These are phyloP conservation scores for Syncephalis plumigaleata DNA, from an alignment of 371 early-diverging fungal genomes.

Conservation along the genomic window DNA sequence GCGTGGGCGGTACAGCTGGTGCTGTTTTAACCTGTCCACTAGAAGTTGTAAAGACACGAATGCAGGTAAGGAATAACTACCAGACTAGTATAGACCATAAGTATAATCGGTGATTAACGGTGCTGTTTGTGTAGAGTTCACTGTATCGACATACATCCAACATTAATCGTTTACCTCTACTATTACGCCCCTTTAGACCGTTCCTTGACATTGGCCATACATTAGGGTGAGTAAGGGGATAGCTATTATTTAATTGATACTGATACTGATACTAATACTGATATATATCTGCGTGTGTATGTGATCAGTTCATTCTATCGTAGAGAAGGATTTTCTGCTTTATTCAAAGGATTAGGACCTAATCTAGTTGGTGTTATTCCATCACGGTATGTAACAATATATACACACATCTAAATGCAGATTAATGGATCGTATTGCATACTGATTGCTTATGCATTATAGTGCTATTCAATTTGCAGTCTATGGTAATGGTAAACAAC, in stretches of 20 bases:
- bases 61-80: conserved; percentile 32
- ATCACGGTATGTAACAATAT: conserved; percentile 31
- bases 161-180: background rate
- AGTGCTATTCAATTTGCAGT: conserved; percentile 83
- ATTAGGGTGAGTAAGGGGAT: conserved; percentile 1
- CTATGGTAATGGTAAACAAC: conserved; percentile 74
- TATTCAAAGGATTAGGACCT: conserved; percentile 88
- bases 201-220: background rate
- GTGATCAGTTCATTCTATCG: conserved; percentile 38
- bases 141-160: background rate
- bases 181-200: background rate
- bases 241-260: too few relatives aligned
- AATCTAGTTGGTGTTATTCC: conserved; percentile 88
- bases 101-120: background rate
- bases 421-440: too few relatives aligned
- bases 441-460: background rate
- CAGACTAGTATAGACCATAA: too few relatives aligned
- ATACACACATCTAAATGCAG: conserved; percentile 1
- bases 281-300: background rate
- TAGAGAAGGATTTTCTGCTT: conserved; percentile 68
- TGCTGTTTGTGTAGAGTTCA: background rate
- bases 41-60: conserved; percentile 77
- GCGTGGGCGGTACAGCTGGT: conserved; percentile 52
- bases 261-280: background rate
- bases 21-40: conserved; percentile 74